Percentiles rank a stretch among this genome's conserved stretches.
These are phyloP conservation scores for Anaeramoeba ignava DNA, from an alignment of 78 protist species.

Conservation along the genomic window DNA sequence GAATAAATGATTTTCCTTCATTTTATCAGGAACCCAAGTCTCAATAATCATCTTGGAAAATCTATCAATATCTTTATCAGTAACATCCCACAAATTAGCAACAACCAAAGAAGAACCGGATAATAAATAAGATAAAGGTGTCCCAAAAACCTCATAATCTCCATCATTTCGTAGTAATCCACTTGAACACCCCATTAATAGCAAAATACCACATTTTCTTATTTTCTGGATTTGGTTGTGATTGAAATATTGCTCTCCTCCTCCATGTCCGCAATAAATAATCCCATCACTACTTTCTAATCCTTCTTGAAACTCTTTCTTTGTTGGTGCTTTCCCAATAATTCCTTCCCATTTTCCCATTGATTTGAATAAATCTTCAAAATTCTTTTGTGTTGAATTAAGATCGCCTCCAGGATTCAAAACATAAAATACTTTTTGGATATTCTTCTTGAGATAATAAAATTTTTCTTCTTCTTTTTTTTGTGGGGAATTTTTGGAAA, in stretches of 20 bases:
- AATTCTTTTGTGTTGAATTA: slow-evolving; percentile 18
- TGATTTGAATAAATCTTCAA: background rate
- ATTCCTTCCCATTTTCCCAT: slow-evolving; percentile 34
- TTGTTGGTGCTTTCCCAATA: slow-evolving; percentile 23
- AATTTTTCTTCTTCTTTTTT: too few species aligned
- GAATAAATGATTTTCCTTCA: background rate
- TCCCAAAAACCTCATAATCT: slow-evolving; percentile 41
- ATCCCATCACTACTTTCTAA: slow-evolving; percentile 22
- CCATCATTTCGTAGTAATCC: slow-evolving; percentile 39
- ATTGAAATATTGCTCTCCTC: slow-evolving; percentile 39
- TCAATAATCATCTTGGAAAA: background rate
- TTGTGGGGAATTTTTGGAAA: too few species aligned
- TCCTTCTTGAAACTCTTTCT: slow-evolving; percentile 14
- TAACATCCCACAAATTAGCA: slow-evolving; percentile 58
- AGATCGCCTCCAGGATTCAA: slow-evolving; percentile 43
- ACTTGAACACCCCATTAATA: slow-evolving; percentile 51
- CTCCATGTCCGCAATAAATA: slow-evolving; percentile 60
- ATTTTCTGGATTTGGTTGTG: slow-evolving; percentile 24
- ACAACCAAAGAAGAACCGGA: slow-evolving; percentile 40
- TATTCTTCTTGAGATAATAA: too few species aligned
- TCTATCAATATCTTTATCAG: slow-evolving; percentile 13
- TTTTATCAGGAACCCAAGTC: background rate
- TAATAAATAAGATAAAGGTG: slow-evolving; percentile 23
- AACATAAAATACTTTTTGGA: slow-evolving; percentile 15
- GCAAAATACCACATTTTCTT: slow-evolving; percentile 21